These are phyloP conservation scores for Colletotrichum sp. DNA, from an alignment of 2,329 filamentous ascomycete species.

Conservation along the genomic window DNA sequence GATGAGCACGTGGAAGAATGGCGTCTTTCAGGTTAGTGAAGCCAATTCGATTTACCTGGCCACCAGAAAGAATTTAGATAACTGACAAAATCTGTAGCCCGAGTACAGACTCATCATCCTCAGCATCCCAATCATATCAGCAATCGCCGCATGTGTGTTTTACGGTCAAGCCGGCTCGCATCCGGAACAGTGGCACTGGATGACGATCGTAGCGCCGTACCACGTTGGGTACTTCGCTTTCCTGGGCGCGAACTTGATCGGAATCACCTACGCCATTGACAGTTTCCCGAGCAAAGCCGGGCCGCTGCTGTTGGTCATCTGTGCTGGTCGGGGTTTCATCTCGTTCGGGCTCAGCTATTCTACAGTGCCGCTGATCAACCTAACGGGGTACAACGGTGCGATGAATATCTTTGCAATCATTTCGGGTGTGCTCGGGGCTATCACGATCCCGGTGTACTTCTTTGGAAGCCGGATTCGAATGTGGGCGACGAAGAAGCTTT, in stretches of 20 bases:
- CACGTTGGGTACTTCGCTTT: constrained; percentile 27
- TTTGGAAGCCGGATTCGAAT: background rate
- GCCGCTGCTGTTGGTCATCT: constrained; percentile 26
- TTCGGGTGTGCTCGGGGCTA: constrained; percentile 16
- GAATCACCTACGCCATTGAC: constrained; percentile 31
- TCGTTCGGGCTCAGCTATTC: constrained; percentile 29
- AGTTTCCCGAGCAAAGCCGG: constrained; percentile 32
- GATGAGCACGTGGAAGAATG: background rate
- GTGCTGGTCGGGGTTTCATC: constrained; percentile 27
- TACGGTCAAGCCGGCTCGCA: constrained; percentile 40
- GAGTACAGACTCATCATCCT: constrained; percentile 41
- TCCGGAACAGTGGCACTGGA: constrained; percentile 30
- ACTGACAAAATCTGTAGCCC: no score
- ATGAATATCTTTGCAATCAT: constrained; percentile 26
- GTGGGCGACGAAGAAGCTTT: constrained; percentile 1
- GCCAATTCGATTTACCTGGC: background rate
- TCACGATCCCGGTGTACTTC: background rate
- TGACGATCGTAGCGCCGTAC: constrained; percentile 22
- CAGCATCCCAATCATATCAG: constrained; percentile 39
- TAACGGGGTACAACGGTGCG: constrained; percentile 24
- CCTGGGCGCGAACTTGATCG: constrained; percentile 28
- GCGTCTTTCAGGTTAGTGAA: background rate
- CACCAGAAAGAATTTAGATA: no score
- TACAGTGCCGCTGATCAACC: constrained; percentile 23
- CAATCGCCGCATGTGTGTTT: constrained; percentile 38